These are phyloP conservation scores for Halenospora varia DNA, from an alignment of 495 filamentous ascomycete species.

Conservation along the genomic window DNA sequence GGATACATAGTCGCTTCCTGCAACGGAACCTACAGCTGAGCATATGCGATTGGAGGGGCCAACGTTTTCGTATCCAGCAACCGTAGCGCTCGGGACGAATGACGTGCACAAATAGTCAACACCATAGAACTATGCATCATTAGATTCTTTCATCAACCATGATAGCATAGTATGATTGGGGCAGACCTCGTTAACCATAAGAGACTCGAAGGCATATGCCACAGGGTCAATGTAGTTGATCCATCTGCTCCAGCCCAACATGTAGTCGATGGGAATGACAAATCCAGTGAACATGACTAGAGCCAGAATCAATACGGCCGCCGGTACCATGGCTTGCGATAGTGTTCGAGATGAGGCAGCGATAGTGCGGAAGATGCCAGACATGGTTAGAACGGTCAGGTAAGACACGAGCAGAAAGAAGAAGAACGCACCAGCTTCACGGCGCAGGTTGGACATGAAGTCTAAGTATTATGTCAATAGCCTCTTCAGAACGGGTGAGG, in stretches of 20 bases:
- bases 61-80: background rate
- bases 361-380: constrained; percentile 71
- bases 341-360: constrained; percentile 69
- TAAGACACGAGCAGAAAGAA: constrained; percentile 72
- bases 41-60: constrained; percentile 34
- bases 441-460: constrained; percentile 67
- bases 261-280: constrained; percentile 66
- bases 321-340: constrained; percentile 74
- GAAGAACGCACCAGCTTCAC: constrained; percentile 75
- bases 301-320: constrained; percentile 57
- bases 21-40: constrained; percentile 53
- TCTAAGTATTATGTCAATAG: no score
- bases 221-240: constrained; percentile 72
- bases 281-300: constrained; percentile 75
- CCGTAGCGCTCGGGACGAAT: constrained; percentile 21
- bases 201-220: constrained; percentile 64
- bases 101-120: constrained; percentile 45
- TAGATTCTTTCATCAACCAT: constrained; percentile 75
- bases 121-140: no score
- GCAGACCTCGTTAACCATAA: constrained; percentile 66
- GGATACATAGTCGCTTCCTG: constrained; percentile 50
- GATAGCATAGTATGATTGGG: constrained; percentile 48
- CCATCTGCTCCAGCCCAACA: constrained; percentile 82
- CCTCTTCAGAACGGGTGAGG: no score
- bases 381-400: constrained; percentile 62